Conservation (phyloP, 768 basidiomycete species). For the Lentinula raphanica region DNA sequence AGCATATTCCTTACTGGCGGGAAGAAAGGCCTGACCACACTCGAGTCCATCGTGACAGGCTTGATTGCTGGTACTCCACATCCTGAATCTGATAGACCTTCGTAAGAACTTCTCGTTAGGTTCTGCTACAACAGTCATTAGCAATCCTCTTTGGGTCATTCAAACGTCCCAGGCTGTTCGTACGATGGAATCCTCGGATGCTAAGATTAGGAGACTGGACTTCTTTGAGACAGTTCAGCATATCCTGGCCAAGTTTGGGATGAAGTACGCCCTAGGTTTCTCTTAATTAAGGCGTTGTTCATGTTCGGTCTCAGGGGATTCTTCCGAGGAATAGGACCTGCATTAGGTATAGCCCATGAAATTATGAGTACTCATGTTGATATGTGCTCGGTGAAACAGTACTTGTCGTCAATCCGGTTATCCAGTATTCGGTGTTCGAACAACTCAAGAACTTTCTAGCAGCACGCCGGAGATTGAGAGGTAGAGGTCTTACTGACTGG, state of each 20-base stretch:
- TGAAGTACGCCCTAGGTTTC: conserved; percentile 28
- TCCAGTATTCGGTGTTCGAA: conserved; percentile 94
- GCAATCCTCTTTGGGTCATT: conserved; percentile 96
- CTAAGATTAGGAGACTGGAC: conserved; percentile 44
- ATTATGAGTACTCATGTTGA: too few relatives aligned
- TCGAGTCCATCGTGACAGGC: conserved; percentile 88
- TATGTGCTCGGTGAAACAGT: too few relatives aligned
- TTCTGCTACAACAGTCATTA: conserved; percentile 80
- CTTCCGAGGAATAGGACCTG: conserved; percentile 91
- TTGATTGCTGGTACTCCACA: conserved; percentile 68
- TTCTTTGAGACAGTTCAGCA: conserved; percentile 61
- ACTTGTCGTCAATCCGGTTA: conserved; percentile 90
- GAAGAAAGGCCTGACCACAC: conserved; percentile 68
- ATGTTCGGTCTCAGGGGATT: conserved; percentile 47
- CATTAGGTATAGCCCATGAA: conserved; percentile 52
- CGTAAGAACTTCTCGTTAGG: conserved; percentile 37
- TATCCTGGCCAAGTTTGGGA: conserved; percentile 71
- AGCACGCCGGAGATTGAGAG: conserved; percentile 49
- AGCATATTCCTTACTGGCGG: conserved; percentile 45
- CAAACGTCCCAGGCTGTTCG: conserved; percentile 85
- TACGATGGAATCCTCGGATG: conserved; percentile 35
- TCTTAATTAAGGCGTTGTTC: neutral
- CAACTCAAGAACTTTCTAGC: conserved; percentile 86
- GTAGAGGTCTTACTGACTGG: conserved; percentile 61
- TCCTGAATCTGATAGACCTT: neutral